These are phyloP conservation scores for Prunus mume DNA, from an alignment of 306 rosid genomes.

Conservation along the genomic window DNA sequence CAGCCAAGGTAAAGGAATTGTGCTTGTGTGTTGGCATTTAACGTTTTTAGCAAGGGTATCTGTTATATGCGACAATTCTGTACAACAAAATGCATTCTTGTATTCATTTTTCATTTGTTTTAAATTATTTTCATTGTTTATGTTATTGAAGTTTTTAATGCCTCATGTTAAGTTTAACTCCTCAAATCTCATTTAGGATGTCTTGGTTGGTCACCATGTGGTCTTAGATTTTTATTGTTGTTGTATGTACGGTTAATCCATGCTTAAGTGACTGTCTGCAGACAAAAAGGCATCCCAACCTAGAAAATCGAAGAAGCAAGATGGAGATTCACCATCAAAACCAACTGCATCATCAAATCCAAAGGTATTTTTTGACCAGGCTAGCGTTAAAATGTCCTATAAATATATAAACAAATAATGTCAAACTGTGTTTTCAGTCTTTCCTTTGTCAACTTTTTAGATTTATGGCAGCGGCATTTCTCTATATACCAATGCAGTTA, in stretches of 20 bases:
- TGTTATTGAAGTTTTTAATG: background rate
- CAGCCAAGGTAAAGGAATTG: constrained; percentile 47
- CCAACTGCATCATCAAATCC: constrained; percentile 33
- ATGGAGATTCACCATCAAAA: constrained; percentile 40
- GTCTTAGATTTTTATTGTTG: constrained; percentile 4
- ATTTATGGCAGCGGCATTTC: background rate
- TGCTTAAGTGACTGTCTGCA: constrained; percentile 30
- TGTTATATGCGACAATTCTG: background rate
- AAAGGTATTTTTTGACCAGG: constrained; percentile 38
- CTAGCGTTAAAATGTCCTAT: background rate
- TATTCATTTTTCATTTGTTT: background rate
- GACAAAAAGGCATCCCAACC: constrained; percentile 38
- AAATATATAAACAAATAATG: background rate
- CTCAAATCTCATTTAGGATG: background rate
- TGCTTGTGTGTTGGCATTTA: background rate
- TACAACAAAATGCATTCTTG: background rate
- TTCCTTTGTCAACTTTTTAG: background rate
- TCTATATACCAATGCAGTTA: background rate
- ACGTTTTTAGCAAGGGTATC: background rate
- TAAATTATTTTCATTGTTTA: background rate
- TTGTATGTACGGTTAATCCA: constrained; percentile 1
- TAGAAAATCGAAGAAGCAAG: constrained; percentile 40
- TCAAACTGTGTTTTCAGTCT: background rate
- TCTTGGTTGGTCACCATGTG: background rate
- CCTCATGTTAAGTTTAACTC: background rate